Base-by-base conservation (phyloP, 2,329 filamentous ascomycete genomes). In the Colletotrichum agaves region DNA sequence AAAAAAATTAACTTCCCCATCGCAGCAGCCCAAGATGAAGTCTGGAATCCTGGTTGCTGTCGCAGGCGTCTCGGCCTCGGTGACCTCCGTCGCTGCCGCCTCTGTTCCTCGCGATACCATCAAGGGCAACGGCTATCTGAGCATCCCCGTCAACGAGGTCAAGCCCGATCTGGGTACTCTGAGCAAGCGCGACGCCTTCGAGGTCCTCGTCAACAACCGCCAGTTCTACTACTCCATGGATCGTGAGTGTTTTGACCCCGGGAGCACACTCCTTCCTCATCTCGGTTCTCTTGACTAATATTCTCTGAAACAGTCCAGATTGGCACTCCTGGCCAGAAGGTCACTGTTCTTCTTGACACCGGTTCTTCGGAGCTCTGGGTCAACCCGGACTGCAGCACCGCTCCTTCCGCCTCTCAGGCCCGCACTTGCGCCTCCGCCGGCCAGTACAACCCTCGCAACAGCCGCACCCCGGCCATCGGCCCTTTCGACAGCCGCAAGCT, bases 331-430 rank as follows among this genome's bases (percentile, higher is more conserved):
- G 73, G 76, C 1, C 83, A 85, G 69, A 75, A 72, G 11, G 75
- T 85, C 39, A 80, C 81, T 11, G 81, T 85, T 39, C 78, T 85
- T 41, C 77, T 85, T 61, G 83, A 85, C 67, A 85, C 83, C 0
- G 85, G 85, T 15, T 87, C 85, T 5, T 82, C 82, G 69, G 84
- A 86, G 73, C 79, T 87, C 7, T 87, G 85, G 85, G 82, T 87
- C 47, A 85, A 87, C 67, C 84, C 85, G 1, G 76, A 81, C 59
- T 87, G 85, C 72, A 59, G 72, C 4, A 78, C 77, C 5, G 78
- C 83, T 0, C 78, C 75, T 5, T 75, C 76, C 5, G 69, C 75
- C 6, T 71, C 72, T 1, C 76, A 82, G 39, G 71, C 73, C 3
- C 60, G 75, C 0, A 78, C 81, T 50, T 87, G 84, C 72, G 12